Base-by-base conservation (phyloP, 345 rosid species). In the Eucalyptus sp. region DNA sequence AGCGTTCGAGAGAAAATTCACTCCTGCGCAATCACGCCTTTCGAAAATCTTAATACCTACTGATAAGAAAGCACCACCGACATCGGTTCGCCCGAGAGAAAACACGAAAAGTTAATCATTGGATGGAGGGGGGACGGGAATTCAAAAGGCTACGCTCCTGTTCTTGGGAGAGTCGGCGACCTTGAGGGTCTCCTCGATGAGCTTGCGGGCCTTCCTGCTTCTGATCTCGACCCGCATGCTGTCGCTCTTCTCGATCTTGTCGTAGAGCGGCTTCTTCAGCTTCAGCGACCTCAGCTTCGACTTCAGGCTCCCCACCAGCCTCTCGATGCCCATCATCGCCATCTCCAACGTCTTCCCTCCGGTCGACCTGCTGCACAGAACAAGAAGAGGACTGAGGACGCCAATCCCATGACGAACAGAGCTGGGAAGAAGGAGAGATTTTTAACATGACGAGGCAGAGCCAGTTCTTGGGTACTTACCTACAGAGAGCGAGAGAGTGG, bases 221-320 rank as follows among this genome's bases (percentile, higher is more conserved):
- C 94, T 93, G 4, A 97, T 93, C 91, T 97, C 99, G 81, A 95
- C 90, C 87, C 98, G 95, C 99, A 96, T 97, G 91, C 99, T 97
- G n/a, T 96, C 97, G 88, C 96, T 97, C 94, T 97, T 97, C 84
- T 96, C 98, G 71, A 97, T 93, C 96, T 95, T 96, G 88, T 96
- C 96, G 85, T 96, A 95, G 43, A 86, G 43, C 44, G 91, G 89
- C 85, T 92, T 96, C 93, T 93, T 89, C 92, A 90, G 92, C 95
- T 91, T 96, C 94, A 96, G 50, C 7, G 90, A 86, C 95, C 92
- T 96, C 88, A 95, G 92, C 86, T 94, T 97, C 8, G 96, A 93
- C 90, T 96, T 97, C 92, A 97, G 92, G 91, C 81, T 92, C 89
- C 87, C 93, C 91, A 94, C 43, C 92, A 96, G 88, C 91, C 95